Evolutionary conservation across 331 rosid genomes (phyloP), one percentile per base, ranked within the genome.

Genomic region (Malus hybrid): DNA sequence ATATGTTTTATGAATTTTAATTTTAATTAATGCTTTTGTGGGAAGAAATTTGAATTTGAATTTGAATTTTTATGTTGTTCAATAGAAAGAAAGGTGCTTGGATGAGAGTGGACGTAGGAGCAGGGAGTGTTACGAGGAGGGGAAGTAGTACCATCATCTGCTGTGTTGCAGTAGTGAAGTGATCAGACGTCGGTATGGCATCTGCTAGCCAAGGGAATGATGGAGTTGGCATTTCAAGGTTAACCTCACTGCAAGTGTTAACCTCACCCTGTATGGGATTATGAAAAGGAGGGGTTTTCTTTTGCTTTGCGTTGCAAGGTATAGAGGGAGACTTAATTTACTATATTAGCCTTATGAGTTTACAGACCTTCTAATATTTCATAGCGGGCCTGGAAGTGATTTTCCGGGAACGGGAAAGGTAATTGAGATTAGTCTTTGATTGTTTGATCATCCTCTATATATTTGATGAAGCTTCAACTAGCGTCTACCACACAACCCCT

Each of bases 141-240:
- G 82, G 66, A 73, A 74, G 28, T 69, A 66, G 75, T 64, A 75
- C 80, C 75, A 55, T 52, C 57, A 18, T 66, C 69, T 61, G 56
- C 27, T n/a, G 12, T 22, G 63, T 71, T 61, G 56, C 27, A 56
- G 55, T 70, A 71, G 31, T 32, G 48, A 67, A 68, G 31, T 61
- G 48, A 67, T 61, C 59, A 57, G 56, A 34, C 65, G 72, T 55
- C 66, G 36, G 60, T n/a, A 91, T 93, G 98, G 96, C 97, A 14
- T 93, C 98, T 72, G 96, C 96, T 62, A 80, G 92, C 86, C 87
- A 90, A 67, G 97, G 94, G 80, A 91, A 86, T 79, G 94, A 93
- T 42, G 98, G 93, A 77, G 91, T 74, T 8, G 96, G 98, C 56
- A 87, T 93, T 80, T 93, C 97, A 32, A 91, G 98, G 32, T 31